Conservation (phyloP, 768 basidiomycete genomes). For the Boletus subparvulus region DNA sequence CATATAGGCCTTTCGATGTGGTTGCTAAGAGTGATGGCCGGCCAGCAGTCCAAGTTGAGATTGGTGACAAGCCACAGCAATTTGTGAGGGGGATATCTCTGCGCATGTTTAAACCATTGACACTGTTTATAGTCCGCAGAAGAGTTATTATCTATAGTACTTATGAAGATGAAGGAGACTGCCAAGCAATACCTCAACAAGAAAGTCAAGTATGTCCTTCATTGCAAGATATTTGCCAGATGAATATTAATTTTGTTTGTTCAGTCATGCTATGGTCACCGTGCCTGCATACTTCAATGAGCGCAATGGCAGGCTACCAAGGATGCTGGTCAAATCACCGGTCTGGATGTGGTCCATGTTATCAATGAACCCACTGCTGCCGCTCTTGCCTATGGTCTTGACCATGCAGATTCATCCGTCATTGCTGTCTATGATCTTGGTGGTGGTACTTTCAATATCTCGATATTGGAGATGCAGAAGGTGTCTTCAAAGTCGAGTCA, state of each 20-base stretch:
- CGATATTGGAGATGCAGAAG: conserved; percentile 99
- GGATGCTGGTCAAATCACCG: conserved; percentile 96
- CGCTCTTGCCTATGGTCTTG: conserved; percentile 96
- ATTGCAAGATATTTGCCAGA: not conserved
- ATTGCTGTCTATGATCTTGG: conserved; percentile 99
- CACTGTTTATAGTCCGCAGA: conserved; percentile 64
- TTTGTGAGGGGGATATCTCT: conserved; percentile 55
- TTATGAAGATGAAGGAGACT: conserved; percentile 93
- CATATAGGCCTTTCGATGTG: conserved; percentile 74
- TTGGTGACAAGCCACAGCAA: conserved; percentile 77
- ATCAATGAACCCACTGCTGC: conserved; percentile 99
- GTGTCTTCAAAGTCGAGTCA: conserved; percentile 99
- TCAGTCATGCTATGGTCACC: conserved; percentile 84
- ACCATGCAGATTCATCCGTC: conserved; percentile 74
- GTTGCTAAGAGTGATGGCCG: conserved; percentile 69
- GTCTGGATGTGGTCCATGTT: conserved; percentile 94
- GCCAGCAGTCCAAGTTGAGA: conserved; percentile 83
- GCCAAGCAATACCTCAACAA: conserved; percentile 93
- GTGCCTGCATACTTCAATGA: conserved; percentile 99
- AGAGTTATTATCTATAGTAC: conserved; percentile 86
- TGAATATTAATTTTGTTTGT: not conserved
- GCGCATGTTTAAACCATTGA: not conserved
- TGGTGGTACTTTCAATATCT: conserved; percentile 99
- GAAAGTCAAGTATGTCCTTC: conserved; percentile 76
- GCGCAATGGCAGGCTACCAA: conserved; percentile 99